phyloP scores from a whole-genome alignment of 208 protist genomes.

The Crithidia bombi region DNA sequence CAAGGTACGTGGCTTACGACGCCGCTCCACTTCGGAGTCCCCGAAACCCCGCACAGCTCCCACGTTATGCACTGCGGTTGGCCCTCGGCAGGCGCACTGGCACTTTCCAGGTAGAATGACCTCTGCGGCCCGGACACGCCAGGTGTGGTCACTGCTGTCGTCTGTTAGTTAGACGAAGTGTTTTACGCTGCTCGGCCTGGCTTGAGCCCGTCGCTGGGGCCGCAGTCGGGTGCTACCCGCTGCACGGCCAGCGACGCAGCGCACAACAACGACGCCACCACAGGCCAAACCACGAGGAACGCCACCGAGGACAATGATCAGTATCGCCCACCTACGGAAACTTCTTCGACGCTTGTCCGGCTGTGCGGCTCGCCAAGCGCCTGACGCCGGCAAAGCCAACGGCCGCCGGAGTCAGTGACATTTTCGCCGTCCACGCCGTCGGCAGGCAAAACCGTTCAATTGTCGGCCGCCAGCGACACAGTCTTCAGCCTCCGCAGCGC shows the following conservation, averaged over 20 bases:
- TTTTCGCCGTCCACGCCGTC: background rate
- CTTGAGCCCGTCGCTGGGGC: no score
- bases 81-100: no score
- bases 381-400: background rate
- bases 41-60: no score
- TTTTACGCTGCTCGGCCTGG: no score
- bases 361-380: background rate
- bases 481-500: background rate
- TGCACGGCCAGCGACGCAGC: background rate
- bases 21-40: no score
- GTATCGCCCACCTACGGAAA: conserved; percentile 19
- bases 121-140: no score
- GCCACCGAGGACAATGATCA: conserved; percentile 11
- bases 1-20: no score
- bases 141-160: no score
- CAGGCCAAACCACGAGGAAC: background rate
- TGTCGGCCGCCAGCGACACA: background rate
- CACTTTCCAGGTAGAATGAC: no score
- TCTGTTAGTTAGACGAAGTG: no score
- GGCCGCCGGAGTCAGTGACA: background rate
- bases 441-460: background rate
- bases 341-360: background rate
- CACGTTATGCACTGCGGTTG: no score
- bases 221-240: no score
- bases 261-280: background rate